Evolutionary conservation across 1,284 basidiomycete species (phyloP).

Genomic region (Phellopilus nigrolimitatus): DNA sequence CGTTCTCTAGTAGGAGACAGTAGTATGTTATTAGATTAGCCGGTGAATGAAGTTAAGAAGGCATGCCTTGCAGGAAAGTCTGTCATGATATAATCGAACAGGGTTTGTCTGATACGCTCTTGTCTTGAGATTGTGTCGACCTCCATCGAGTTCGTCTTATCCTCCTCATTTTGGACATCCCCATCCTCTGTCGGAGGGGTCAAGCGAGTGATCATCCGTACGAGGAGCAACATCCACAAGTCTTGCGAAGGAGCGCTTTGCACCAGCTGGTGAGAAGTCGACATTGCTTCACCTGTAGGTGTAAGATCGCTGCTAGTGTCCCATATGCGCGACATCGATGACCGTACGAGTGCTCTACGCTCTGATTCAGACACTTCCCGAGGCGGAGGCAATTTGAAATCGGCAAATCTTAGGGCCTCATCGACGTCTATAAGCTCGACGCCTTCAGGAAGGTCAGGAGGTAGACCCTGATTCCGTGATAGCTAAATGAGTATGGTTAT

Average conservation of each 20-base stretch:
- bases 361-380: constrained; percentile 56
- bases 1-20: constrained; percentile 49
- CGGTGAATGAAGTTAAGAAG: constrained; percentile 2
- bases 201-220: constrained; percentile 82
- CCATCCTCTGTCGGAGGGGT: constrained; percentile 35
- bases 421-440: constrained; percentile 26
- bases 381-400: constrained; percentile 77
- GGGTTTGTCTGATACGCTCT: constrained; percentile 67
- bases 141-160: constrained; percentile 28
- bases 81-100: constrained; percentile 85
- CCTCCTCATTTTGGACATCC: constrained; percentile 25
- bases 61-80: constrained; percentile 82
- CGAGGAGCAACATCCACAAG: constrained; percentile 89
- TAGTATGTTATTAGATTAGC: constrained; percentile 4
- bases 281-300: constrained; percentile 33
- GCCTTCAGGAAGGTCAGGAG: constrained; percentile 47
- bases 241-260: constrained; percentile 57
- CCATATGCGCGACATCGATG: constrained; percentile 73
- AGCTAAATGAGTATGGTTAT: constrained; percentile 18
- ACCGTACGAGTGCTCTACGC: constrained; percentile 52
- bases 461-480: constrained; percentile 16
- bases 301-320: constrained; percentile 60
- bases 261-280: constrained; percentile 27
- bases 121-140: constrained; percentile 56
- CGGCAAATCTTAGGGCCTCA: constrained; percentile 41